Base-by-base conservation (phyloP, 305 asterid species). In the Fraxinus ornus region DNA sequence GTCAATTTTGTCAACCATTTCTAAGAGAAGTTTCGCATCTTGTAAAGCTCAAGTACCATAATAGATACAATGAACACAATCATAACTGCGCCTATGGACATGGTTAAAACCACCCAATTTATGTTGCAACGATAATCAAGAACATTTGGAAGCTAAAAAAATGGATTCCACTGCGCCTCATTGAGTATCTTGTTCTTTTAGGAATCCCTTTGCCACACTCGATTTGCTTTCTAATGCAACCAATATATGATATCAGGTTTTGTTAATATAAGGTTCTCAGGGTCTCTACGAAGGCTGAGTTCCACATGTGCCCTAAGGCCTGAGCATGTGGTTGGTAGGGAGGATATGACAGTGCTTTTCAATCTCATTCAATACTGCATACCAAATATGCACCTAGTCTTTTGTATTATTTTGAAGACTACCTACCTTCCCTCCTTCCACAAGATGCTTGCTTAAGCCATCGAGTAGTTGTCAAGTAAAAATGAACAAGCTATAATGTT, bases 231-330 rank as follows among this genome's bases (percentile, higher is more conserved):
- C 62, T 81, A 76, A 86, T 55, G 52, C 55, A 37, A 70, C 80
- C 26, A 10, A 49, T 79, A 32, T 84, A 36, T 64, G 79, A 78
- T 87, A 87, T 79, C 93, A 93, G 98, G 98, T 94, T 76, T 88
- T 95, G 81, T 87, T 77, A 55, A 89, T 91, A n/a, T 98, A 95
- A 90, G 98, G 99, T 77, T 93, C 92, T 71, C 89, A 87, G 12
- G 99, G 98, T 78, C 97, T 95, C 84, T 94, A 91, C 89, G 94
- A 95, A 92, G 98, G 99, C 97, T 94, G 87, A 91, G 96, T 83
- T 74, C 7, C 21, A 21, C 30, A 33, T 68, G 57, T 81, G 26
- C 76, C 37, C 37, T 35, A 5, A 35, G 39, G 39, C 57, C 57
- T 47, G 13, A 17, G n/a, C 17, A 44, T 13, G n/a, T 44, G 55